These are phyloP conservation scores for Globisporangium ultimum DNA, from an alignment of 352 stramenopile species.

Conservation along the genomic window DNA sequence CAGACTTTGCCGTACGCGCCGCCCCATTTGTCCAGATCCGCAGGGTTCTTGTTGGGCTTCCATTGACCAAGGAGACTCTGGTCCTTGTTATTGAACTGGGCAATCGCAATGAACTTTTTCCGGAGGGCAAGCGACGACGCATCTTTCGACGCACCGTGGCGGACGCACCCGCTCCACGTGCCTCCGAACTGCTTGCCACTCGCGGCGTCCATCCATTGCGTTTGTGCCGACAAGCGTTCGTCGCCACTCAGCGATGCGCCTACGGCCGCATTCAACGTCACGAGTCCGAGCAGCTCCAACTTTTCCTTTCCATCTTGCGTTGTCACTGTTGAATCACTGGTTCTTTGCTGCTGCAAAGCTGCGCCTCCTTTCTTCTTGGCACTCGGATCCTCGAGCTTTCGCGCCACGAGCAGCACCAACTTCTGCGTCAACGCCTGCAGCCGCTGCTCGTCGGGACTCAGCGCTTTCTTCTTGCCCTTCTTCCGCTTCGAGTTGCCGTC, in stretches of 20 bases:
- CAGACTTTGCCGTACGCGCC: constrained; percentile 83
- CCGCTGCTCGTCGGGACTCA: constrained; percentile 64
- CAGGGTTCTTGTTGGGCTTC: constrained; percentile 69
- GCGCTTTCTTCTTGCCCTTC: constrained; percentile 33
- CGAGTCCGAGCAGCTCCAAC: constrained; percentile 55
- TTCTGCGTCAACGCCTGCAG: constrained; percentile 71
- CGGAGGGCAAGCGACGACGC: constrained; percentile 55
- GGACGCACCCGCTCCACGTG: constrained; percentile 59
- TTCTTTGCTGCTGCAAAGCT: not conserved
- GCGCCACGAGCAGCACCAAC: constrained; percentile 53
- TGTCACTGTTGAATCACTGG: not conserved
- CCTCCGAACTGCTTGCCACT: constrained; percentile 40
- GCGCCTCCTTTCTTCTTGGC: constrained; percentile 9
- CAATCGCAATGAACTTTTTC: constrained; percentile 27
- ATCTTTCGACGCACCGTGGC: constrained; percentile 79
- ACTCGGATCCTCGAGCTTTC: constrained; percentile 16
- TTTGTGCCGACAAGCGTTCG: constrained; percentile 72
- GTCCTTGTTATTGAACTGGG: constrained; percentile 9
- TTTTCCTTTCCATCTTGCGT: constrained; percentile 56
- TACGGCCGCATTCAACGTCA: constrained; percentile 54
- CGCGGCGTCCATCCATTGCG: constrained; percentile 79
- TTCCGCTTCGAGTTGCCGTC: constrained; percentile 22
- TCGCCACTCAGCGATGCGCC: constrained; percentile 40
- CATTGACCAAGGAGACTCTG: constrained; percentile 38
- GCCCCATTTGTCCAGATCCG: constrained; percentile 73